Percentiles rank a stretch among this genome's conserved stretches.
These are phyloP conservation scores for Dendrobium catenatum DNA, from an alignment of 106 monocot species.

Conservation along the genomic window DNA sequence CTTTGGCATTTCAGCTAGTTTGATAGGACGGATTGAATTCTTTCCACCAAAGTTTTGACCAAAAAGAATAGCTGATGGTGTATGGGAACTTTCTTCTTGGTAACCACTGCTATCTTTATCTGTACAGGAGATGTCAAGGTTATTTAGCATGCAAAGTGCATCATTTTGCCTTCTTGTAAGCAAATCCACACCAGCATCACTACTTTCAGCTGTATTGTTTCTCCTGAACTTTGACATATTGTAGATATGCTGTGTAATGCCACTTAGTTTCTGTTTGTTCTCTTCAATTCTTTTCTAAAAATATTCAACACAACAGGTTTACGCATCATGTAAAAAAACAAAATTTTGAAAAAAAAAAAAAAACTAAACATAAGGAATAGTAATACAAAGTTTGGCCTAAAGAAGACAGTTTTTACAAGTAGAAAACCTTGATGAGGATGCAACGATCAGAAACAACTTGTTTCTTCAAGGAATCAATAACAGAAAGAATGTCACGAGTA, in stretches of 20 bases:
- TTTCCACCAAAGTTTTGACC: constrained; percentile 72
- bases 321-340: not conserved
- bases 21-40: constrained; percentile 58
- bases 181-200: constrained; percentile 39
- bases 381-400: no score
- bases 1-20: constrained; percentile 63
- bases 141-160: constrained; percentile 47
- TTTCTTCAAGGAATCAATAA: constrained; percentile 62
- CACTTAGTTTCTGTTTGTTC: constrained; percentile 66
- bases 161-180: constrained; percentile 73
- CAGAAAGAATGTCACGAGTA: constrained; percentile 30
- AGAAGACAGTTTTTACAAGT: constrained; percentile 2
- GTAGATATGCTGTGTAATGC: constrained; percentile 44
- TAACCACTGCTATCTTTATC: constrained; percentile 43
- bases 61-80: constrained; percentile 51
- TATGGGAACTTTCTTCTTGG: constrained; percentile 69
- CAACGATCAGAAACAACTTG: constrained; percentile 50
- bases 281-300: constrained; percentile 82
- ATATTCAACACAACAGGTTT: not conserved
- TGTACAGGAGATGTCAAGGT: constrained; percentile 42
- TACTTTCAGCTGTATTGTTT: constrained; percentile 17
- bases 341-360: not conserved
- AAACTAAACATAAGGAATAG: not conserved
- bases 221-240: constrained; percentile 52
- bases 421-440: constrained; percentile 48